Evolutionary conservation across 257 asterid genomes (phyloP).

Genomic region (Solanum chiquidenum): DNA sequence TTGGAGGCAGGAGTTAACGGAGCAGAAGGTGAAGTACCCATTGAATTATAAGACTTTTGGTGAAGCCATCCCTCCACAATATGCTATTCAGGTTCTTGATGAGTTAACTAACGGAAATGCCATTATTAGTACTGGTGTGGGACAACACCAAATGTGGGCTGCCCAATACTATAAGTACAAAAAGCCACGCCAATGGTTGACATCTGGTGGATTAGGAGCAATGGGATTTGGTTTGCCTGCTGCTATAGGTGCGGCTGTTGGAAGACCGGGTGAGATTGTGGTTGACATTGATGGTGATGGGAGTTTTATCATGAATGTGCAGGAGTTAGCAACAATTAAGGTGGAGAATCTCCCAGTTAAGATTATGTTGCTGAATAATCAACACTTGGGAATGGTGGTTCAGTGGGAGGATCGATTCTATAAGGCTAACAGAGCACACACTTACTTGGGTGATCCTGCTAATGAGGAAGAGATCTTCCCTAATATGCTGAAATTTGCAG

Average conservation of each 20-base stretch:
- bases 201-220: too few relatives aligned
- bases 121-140: neutral
- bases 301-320: neutral
- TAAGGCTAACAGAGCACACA: neutral
- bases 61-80: neutral
- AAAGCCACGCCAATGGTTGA: too few relatives aligned
- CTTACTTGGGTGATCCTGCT: neutral
- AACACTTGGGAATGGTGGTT: neutral
- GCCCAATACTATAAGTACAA: neutral
- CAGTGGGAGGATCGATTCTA: neutral
- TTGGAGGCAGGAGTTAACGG: neutral
- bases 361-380: neutral
- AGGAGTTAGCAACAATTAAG: neutral
- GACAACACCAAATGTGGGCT: neutral
- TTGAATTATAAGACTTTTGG: neutral
- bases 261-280: too few relatives aligned
- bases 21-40: neutral
- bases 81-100: neutral
- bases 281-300: neutral
- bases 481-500: neutral
- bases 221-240: too few relatives aligned
- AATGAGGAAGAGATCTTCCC: neutral
- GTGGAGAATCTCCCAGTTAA: neutral
- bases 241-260: too few relatives aligned
- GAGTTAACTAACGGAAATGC: neutral